Conservation (phyloP, 768 basidiomycete genomes). For the Exsudoporus frostii region DNA sequence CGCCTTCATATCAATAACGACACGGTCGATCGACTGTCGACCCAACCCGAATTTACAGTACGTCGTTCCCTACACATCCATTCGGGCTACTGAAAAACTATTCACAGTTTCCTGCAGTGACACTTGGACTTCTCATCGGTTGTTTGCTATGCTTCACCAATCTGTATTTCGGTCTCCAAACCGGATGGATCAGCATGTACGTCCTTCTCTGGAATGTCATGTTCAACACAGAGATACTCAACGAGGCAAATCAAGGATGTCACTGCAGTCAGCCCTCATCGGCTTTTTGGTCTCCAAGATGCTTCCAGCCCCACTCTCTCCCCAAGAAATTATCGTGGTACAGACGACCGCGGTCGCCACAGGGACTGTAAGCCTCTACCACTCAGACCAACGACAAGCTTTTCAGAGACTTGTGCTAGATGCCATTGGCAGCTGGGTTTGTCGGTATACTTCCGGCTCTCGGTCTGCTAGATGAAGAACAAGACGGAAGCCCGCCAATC, state of each 20-base stretch:
- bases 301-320: slow-evolving; percentile 69
- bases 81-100: not conserved
- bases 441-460: slow-evolving; percentile 94
- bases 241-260: slow-evolving; percentile 68
- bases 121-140: slow-evolving; percentile 79
- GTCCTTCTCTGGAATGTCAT: slow-evolving; percentile 14
- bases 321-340: slow-evolving; percentile 90
- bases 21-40: not conserved
- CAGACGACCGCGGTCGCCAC: slow-evolving; percentile 97
- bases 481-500: slow-evolving; percentile 77
- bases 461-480: slow-evolving; percentile 64
- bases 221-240: not conserved
- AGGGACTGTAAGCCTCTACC: slow-evolving; percentile 47
- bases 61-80: not conserved
- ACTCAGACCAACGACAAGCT: not conserved
- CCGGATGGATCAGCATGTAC: slow-evolving; percentile 88
- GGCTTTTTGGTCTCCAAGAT: slow-evolving; percentile 83
- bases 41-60: slow-evolving; percentile 32
- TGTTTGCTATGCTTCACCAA: slow-evolving; percentile 91
- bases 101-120: slow-evolving; percentile 51
- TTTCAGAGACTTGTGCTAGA: slow-evolving; percentile 32
- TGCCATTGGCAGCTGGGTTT: slow-evolving; percentile 85
- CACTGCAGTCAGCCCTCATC: slow-evolving; percentile 89
- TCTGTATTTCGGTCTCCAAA: slow-evolving; percentile 82
- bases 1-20: not conserved